Percentiles rank a stretch among this genome's conserved stretches.
These are phyloP conservation scores for Fusarium hostae DNA, from an alignment of 2,329 filamentous ascomycete species.

Conservation along the genomic window DNA sequence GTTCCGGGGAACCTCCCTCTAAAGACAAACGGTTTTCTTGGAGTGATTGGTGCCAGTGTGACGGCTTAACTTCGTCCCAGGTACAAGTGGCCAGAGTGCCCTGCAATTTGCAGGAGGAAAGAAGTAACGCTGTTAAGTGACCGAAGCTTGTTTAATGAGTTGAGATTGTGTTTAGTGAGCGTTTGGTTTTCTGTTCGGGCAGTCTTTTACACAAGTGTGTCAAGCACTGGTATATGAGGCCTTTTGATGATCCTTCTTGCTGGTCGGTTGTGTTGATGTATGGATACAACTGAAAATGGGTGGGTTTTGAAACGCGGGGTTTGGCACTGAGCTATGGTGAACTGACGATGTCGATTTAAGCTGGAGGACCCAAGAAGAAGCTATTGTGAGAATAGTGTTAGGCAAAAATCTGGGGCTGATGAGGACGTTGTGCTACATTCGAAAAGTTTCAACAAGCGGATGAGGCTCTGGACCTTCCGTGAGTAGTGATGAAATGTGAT, in stretches of 20 bases:
- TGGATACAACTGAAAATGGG: not conserved
- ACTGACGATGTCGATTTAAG: conserved; percentile 7
- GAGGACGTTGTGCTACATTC: not conserved
- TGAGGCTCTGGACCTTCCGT: not conserved
- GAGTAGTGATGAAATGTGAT: conserved; percentile 1
- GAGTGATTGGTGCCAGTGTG: conserved; percentile 36
- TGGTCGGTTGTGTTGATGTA: not conserved
- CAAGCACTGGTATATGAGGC: not conserved
- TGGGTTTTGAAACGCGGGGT: conserved; percentile 38
- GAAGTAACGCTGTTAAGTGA: not conserved
- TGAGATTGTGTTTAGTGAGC: not conserved
- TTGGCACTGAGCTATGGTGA: conserved; percentile 10
- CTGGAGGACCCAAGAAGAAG: not conserved
- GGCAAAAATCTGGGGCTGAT: not conserved
- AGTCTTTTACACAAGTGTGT: not conserved
- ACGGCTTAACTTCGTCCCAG: conserved; percentile 7
- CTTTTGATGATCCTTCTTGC: not conserved
- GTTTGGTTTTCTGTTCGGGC: not conserved
- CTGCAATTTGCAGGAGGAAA: not conserved
- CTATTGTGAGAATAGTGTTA: not conserved
- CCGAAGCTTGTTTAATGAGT: not conserved
- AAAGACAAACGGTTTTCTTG: conserved; percentile 5
- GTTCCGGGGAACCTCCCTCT: conserved; percentile 20
- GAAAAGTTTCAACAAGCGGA: not conserved
- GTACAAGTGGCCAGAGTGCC: not conserved